phyloP scores from a whole-genome alignment of 164 flowering plant species.

The Houttuynia cordata region DNA sequence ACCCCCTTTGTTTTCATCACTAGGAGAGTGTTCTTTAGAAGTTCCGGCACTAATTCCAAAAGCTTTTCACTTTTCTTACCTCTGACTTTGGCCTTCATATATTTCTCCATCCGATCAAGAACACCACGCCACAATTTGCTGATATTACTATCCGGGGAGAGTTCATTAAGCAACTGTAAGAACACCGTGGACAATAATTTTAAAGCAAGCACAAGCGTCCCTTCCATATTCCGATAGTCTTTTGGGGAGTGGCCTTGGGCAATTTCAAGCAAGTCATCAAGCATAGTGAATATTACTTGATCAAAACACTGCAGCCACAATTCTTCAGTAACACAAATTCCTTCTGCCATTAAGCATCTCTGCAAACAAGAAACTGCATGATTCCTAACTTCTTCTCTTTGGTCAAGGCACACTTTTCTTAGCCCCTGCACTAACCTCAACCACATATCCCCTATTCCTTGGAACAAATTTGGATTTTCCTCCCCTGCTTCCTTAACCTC shows the following conservation, averaged over 20 bases:
- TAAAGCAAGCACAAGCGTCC: conserved; percentile 22
- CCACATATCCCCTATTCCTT: conserved; percentile 35
- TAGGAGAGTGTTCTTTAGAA: conserved; percentile 24
- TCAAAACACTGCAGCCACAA: conserved; percentile 33
- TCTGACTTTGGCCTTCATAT: conserved; percentile 23
- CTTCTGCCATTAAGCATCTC: conserved; percentile 23
- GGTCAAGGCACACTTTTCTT: conserved; percentile 29
- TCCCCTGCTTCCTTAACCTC: conserved; percentile 21
- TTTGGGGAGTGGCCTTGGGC: conserved; percentile 23
- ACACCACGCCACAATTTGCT: conserved; percentile 30
- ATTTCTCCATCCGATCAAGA: conserved; percentile 26
- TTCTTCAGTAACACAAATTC: conserved; percentile 11
- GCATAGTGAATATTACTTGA: conserved; percentile 24
- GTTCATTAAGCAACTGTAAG: conserved; percentile 17
- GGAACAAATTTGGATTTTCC: conserved; percentile 16
- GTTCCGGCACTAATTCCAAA: conserved; percentile 24
- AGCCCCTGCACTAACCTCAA: conserved; percentile 25
- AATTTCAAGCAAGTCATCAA: conserved; percentile 30
- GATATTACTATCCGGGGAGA: conserved; percentile 15
- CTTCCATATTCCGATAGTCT: conserved; percentile 32
- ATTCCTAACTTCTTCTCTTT: conserved; percentile 31
- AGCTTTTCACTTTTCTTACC: conserved; percentile 30
- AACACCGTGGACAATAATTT: conserved; percentile 24
- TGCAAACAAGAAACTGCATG: conserved; percentile 23
- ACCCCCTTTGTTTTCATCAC: conserved; percentile 23